phyloP scores from a whole-genome alignment of 495 filamentous ascomycete genomes.

The Podospora fimiseda region DNA sequence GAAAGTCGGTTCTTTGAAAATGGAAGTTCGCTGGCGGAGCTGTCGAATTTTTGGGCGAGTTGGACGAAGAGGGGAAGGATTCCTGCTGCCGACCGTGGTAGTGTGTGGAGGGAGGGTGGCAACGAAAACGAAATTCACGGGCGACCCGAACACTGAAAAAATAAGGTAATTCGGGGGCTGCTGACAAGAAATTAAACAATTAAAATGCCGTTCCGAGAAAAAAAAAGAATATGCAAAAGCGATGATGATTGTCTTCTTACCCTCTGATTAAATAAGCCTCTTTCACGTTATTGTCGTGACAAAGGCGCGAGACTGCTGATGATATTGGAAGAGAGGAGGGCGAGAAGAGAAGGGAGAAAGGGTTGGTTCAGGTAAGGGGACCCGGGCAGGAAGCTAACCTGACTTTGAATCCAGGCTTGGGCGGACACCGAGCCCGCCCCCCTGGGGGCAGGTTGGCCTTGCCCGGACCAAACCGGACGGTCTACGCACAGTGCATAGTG shows the following conservation, averaged over 20 bases:
- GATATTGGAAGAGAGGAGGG: slow-evolving; percentile 14
- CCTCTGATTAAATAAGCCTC: slow-evolving; percentile 12
- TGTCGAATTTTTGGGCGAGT: slow-evolving; percentile 5
- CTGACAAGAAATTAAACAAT: not conserved
- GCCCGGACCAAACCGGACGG: not conserved
- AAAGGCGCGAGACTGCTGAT: slow-evolving; percentile 6
- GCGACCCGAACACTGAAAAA: slow-evolving; percentile 7
- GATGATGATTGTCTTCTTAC: slow-evolving; percentile 12
- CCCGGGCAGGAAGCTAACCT: slow-evolving; percentile 4
- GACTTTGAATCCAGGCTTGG: slow-evolving; percentile 5
- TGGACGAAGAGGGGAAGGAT: slow-evolving; percentile 8
- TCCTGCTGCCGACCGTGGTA: slow-evolving; percentile 10
- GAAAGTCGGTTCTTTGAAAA: not conserved
- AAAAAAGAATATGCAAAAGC: not conserved
- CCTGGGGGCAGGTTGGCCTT: not conserved
- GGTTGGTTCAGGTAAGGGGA: slow-evolving; percentile 4
- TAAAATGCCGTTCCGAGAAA: not conserved
- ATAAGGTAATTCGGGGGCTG: too few relatives aligned
- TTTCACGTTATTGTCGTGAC: slow-evolving; percentile 13
- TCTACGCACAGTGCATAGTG: not conserved
- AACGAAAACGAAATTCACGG: slow-evolving; percentile 15
- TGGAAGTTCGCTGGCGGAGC: not conserved
- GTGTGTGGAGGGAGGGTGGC: slow-evolving; percentile 2
- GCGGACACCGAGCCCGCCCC: not conserved
- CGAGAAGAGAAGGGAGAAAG: slow-evolving; percentile 13